Conservation (phyloP, 257 asterid genomes). For the Linaria vulgaris region DNA sequence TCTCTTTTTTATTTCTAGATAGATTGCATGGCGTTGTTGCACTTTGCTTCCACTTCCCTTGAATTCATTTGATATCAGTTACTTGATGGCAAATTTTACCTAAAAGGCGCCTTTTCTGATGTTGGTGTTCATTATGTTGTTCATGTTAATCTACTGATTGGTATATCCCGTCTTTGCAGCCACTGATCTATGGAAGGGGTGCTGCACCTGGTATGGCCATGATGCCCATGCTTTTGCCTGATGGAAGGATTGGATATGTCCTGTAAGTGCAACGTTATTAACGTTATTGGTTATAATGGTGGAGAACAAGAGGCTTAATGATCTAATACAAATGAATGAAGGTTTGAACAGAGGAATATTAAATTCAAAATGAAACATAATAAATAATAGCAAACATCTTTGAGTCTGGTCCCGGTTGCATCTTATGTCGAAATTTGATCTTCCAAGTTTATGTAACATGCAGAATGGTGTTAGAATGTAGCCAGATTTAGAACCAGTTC, state of each 20-base stretch:
- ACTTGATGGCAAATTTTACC: neutral
- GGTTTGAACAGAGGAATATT: no score
- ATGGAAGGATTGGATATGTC: constrained; percentile 99
- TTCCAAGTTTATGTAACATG: no score
- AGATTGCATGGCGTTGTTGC: neutral
- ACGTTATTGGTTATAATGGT: constrained; percentile 2
- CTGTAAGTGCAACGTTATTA: constrained; percentile 58
- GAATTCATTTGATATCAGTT: neutral
- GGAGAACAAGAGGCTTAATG: neutral
- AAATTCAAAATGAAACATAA: no score
- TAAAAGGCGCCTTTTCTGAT: neutral
- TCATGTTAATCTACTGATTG: constrained; percentile 23
- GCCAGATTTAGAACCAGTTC: no score
- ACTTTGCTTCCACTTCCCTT: neutral
- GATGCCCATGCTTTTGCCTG: constrained; percentile 99
- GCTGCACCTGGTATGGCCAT: constrained; percentile 92
- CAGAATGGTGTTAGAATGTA: no score
- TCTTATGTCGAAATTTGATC: no score
- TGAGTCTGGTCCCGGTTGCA: no score
- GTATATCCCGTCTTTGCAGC: constrained; percentile 44
- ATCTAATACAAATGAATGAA: no score
- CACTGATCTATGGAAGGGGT: constrained; percentile 80
- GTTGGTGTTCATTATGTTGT: constrained; percentile 6
- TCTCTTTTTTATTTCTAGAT: no score
- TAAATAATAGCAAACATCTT: no score